These are phyloP conservation scores for Rhododendron ferrugineum DNA, from an alignment of 148 eudicot genomes.

Conservation along the genomic window DNA sequence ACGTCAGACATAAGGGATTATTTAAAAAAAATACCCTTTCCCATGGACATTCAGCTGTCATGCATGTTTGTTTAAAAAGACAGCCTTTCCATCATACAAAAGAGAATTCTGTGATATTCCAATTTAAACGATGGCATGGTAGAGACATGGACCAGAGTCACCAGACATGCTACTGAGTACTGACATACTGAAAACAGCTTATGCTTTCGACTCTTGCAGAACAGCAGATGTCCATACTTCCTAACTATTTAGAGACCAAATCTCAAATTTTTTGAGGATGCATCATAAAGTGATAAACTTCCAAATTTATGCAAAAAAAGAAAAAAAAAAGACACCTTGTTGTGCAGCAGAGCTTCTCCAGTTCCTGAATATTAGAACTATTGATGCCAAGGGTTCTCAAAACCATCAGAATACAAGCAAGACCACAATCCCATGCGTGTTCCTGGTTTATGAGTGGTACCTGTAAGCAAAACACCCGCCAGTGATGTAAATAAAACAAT, in stretches of 20 bases:
- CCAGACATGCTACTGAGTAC: not conserved
- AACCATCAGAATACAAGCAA: slow-evolving; percentile 95
- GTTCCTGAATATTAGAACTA: slow-evolving; percentile 43
- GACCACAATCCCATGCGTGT: slow-evolving; percentile 93
- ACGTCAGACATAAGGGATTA: not conserved
- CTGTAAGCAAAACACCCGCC: slow-evolving; percentile 20
- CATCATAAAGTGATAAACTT: not conserved
- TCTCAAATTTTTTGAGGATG: not conserved
- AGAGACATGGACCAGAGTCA: not conserved
- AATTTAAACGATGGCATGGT: not conserved
- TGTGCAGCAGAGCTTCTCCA: slow-evolving; percentile 61
- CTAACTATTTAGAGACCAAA: not conserved
- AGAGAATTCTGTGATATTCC: not conserved
- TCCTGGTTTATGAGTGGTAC: slow-evolving; percentile 80
- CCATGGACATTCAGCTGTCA: not conserved
- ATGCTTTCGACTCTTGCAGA: not conserved
- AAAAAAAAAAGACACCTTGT: slow-evolving; percentile 47
- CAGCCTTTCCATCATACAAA: not conserved
- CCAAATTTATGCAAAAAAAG: not conserved
- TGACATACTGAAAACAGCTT: not conserved
- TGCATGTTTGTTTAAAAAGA: not conserved
- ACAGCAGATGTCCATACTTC: not conserved
- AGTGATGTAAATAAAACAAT: not conserved
- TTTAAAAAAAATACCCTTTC: not conserved
- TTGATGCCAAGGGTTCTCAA: slow-evolving; percentile 60